These are phyloP conservation scores for Tuber umbilicatum DNA, from an alignment of 495 filamentous ascomycete genomes.

Conservation along the genomic window DNA sequence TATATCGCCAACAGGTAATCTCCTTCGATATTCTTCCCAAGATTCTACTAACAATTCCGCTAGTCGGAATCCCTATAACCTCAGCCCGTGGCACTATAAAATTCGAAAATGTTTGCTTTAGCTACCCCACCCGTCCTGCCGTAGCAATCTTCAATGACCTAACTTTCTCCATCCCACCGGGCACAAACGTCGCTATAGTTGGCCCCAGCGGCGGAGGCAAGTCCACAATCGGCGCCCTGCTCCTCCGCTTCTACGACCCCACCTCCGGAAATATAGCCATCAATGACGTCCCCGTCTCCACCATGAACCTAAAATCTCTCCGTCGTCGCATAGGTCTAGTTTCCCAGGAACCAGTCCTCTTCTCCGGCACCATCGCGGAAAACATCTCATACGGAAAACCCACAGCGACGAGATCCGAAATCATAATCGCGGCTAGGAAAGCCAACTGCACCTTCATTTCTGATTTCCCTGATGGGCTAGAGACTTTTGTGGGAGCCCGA, in stretches of 20 bases:
- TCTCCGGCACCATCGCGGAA: slow-evolving; percentile 91
- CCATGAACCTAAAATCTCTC: slow-evolving; percentile 91
- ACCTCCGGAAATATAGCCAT: slow-evolving; percentile 72
- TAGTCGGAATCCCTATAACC: slow-evolving; percentile 62
- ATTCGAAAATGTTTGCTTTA: slow-evolving; percentile 77
- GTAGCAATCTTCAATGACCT: slow-evolving; percentile 85
- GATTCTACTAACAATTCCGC: slow-evolving; percentile 5
- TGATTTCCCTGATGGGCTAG: slow-evolving; percentile 92
- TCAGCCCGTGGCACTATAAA: slow-evolving; percentile 81
- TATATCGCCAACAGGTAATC: slow-evolving; percentile 62
- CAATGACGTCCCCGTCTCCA: slow-evolving; percentile 72
- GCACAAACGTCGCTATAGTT: slow-evolving; percentile 91
- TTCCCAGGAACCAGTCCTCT: slow-evolving; percentile 88
- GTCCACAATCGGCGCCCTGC: slow-evolving; percentile 79
- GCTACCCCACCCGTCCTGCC: slow-evolving; percentile 83
- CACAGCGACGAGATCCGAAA: slow-evolving; percentile 66
- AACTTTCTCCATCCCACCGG: slow-evolving; percentile 82
- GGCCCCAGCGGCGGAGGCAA: slow-evolving; percentile 93
- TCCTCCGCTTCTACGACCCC: slow-evolving; percentile 86
- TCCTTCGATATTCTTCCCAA: background rate
- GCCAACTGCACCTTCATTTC: slow-evolving; percentile 97
- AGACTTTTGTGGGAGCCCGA: slow-evolving; percentile 85
- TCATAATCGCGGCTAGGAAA: slow-evolving; percentile 76
- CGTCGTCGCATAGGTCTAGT: slow-evolving; percentile 91
- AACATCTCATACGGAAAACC: slow-evolving; percentile 95